A percentile compares a stretch with the other conserved stretches of the same genome.
Evolutionary conservation across 345 rosid species (phyloP).

Genomic region (Murraya paniculata): DNA sequence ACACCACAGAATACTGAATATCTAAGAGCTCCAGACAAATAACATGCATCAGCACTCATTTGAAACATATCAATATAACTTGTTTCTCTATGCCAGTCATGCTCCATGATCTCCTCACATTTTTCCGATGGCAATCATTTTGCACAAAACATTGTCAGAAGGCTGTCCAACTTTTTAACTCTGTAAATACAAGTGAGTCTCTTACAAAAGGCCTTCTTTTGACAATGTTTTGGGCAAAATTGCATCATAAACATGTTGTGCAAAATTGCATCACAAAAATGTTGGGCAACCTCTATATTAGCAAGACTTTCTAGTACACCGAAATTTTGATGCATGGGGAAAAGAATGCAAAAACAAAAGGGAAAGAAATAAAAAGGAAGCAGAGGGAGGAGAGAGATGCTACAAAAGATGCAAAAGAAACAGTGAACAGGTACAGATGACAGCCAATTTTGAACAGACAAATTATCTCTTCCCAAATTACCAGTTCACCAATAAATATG

Average conservation of each 20-base stretch:
- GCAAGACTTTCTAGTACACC: background rate
- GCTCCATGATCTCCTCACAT: background rate
- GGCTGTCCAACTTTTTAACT: background rate
- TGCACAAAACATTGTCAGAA: background rate
- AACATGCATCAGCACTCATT: background rate
- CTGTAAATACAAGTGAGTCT: background rate
- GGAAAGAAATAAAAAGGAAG: background rate
- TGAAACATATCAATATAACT: background rate
- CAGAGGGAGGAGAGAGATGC: background rate
- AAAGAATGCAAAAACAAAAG: background rate
- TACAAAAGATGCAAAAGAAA: background rate
- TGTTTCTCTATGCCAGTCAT: background rate
- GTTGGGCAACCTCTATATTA: background rate
- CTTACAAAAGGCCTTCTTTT: background rate
- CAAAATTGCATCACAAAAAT: background rate
- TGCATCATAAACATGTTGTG: background rate
- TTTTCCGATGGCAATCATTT: too few relatives aligned
- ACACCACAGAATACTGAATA: background rate
- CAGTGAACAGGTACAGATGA: background rate
- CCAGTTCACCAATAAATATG: constrained; percentile 84
- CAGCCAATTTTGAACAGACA: background rate
- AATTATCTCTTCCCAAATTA: constrained; percentile 18
- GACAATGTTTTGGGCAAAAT: background rate
- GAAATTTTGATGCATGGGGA: background rate
- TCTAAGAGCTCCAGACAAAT: background rate